Conservation (phyloP, 1,284 basidiomycete genomes). For the Fomitopsis betulina region DNA sequence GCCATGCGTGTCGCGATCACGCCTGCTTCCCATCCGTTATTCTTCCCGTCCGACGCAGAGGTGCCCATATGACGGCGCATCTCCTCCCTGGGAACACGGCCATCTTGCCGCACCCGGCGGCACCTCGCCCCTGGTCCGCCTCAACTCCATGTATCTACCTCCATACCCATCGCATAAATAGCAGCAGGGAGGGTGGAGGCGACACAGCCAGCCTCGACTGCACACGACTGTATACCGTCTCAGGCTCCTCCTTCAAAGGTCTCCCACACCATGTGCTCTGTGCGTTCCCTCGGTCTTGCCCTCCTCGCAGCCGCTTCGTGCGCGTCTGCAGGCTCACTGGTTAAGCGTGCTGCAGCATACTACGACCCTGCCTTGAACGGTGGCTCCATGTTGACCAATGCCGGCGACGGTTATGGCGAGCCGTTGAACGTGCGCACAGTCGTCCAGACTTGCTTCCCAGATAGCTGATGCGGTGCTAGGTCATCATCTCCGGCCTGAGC, state of each 20-base stretch:
- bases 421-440: slow-evolving; percentile 54
- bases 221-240: neutral
- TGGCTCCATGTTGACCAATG: slow-evolving; percentile 49
- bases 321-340: neutral
- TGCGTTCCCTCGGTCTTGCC: neutral
- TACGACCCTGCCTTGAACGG: slow-evolving; percentile 41
- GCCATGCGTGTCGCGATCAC: neutral
- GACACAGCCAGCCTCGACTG: neutral
- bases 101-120: neutral
- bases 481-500: slow-evolving; percentile 58
- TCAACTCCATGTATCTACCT: neutral
- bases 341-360: slow-evolving; percentile 28
- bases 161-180: neutral
- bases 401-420: slow-evolving; percentile 52
- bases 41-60: neutral
- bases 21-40: neutral
- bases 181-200: neutral
- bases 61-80: neutral
- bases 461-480: slow-evolving; percentile 34
- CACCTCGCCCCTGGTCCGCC: neutral
- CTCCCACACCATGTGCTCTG: neutral
- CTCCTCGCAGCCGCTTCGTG: neutral
- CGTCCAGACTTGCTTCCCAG: neutral
- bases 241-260: neutral
- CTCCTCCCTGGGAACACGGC: neutral